Conservation (phyloP, 129 eudicot species). For the Flaveria robusta region DNA sequence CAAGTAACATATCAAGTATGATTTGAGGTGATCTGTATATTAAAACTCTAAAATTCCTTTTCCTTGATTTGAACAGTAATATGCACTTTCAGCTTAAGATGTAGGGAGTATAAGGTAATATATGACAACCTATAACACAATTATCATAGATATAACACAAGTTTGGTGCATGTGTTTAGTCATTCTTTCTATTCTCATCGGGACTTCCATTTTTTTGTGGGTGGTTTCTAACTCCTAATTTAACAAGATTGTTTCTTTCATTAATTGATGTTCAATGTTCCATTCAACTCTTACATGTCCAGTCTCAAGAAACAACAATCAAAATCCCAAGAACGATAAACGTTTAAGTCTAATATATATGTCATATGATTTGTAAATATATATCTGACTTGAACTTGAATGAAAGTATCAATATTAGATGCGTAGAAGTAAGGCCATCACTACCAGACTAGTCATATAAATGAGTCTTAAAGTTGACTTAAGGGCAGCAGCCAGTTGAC, state of each 20-base stretch:
- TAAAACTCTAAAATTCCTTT: neutral
- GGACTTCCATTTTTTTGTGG: neutral
- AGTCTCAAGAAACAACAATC: neutral
- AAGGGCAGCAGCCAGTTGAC: neutral
- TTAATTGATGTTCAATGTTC: neutral
- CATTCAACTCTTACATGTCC: neutral
- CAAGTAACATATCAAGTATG: neutral
- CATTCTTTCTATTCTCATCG: neutral
- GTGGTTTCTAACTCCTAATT: neutral
- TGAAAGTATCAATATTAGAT: conserved; percentile 2
- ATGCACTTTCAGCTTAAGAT: neutral
- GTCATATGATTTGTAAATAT: no score
- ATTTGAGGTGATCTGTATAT: neutral
- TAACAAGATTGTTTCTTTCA: neutral
- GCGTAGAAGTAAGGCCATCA: neutral
- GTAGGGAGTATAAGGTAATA: neutral
- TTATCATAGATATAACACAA: neutral
- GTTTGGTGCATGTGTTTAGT: neutral
- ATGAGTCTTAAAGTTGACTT: neutral
- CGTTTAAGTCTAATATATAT: neutral
- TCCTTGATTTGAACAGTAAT: neutral
- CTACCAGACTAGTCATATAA: neutral
- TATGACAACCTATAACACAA: neutral
- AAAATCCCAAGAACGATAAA: neutral
- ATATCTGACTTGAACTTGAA: neutral